A percentile compares a stretch with the other conserved stretches of the same genome.
These are phyloP conservation scores for Pichia sp. DNA, from an alignment of 1,139 yeast genomes.

Conservation along the genomic window DNA sequence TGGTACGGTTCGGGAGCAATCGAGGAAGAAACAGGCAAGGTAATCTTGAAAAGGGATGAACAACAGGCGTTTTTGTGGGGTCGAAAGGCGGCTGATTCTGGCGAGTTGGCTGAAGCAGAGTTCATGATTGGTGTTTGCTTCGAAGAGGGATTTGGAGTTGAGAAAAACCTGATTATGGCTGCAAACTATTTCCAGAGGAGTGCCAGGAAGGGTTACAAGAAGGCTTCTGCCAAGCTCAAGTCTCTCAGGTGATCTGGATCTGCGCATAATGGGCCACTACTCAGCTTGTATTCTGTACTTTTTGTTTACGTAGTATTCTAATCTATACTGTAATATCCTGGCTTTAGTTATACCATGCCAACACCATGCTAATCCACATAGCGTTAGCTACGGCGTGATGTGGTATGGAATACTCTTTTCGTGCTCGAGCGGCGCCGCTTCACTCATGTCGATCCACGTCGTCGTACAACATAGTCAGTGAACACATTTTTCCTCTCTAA, in stretches of 20 bases:
- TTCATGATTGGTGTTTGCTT: constrained; percentile 76
- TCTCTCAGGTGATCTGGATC: constrained; percentile 8
- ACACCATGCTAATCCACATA: no score
- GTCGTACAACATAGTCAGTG: no score
- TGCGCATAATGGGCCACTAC: no score
- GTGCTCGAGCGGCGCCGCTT: no score
- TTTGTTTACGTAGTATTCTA: no score
- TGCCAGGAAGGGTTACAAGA: constrained; percentile 50
- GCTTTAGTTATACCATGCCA: no score
- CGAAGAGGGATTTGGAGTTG: constrained; percentile 71
- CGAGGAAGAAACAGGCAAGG: constrained; percentile 28
- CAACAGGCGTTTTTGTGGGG: constrained; percentile 87
- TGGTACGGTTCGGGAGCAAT: constrained; percentile 82
- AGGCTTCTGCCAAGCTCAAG: constrained; percentile 37
- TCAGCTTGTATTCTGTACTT: no score
- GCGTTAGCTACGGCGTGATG: no score
- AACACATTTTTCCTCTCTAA: no score
- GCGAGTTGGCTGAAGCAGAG: constrained; percentile 65
- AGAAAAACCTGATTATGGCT: constrained; percentile 39
- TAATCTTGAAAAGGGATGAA: constrained; percentile 61
- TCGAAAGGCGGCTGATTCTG: constrained; percentile 72
- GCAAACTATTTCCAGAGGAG: constrained; percentile 48
- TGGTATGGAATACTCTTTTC: no score
- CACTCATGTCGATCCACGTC: no score
- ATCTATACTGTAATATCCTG: no score